Evolutionary conservation across 2,329 filamentous ascomycete genomes (phyloP).

Genomic region (Apiospora pterosperma): DNA sequence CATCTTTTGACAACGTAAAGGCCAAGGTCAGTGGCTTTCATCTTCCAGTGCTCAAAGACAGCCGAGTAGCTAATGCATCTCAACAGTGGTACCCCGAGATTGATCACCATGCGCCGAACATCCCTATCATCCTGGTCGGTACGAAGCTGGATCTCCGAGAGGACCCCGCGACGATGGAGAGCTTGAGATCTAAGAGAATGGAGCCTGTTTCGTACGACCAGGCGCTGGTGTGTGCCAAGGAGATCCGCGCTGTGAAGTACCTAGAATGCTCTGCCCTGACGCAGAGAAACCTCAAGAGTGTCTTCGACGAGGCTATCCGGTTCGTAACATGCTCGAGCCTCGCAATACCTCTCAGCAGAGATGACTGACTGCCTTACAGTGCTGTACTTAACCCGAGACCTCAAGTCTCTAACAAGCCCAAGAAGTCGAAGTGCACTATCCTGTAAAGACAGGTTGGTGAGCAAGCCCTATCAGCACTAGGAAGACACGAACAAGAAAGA

Average conservation of each 20-base stretch:
- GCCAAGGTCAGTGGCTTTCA: constrained; percentile 69
- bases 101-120: constrained; percentile 90
- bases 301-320: constrained; percentile 98
- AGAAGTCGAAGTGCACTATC: constrained; percentile 67
- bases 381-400: constrained; percentile 70
- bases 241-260: constrained; percentile 96
- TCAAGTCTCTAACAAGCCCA: constrained; percentile 48
- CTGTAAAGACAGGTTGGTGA: constrained; percentile 44
- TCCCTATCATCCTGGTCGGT: constrained; percentile 94
- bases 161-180: constrained; percentile 77
- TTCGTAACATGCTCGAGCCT: constrained; percentile 42
- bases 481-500: constrained; percentile 1
- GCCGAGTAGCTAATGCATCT: constrained; percentile 10
- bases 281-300: constrained; percentile 94
- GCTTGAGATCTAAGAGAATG: constrained; percentile 88
- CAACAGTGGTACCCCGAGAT: constrained; percentile 93
- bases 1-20: constrained; percentile 98
- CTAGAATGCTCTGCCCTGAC: constrained; percentile 96
- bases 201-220: constrained; percentile 95
- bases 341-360: not conserved
- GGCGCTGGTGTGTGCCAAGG: constrained; percentile 82
- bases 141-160: constrained; percentile 96
- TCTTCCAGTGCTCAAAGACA: not conserved
- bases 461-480: constrained; percentile 1
- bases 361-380: constrained; percentile 36